Conservation (phyloP, 2,329 filamentous ascomycete genomes). For the Pestalotiopsis sp. region DNA sequence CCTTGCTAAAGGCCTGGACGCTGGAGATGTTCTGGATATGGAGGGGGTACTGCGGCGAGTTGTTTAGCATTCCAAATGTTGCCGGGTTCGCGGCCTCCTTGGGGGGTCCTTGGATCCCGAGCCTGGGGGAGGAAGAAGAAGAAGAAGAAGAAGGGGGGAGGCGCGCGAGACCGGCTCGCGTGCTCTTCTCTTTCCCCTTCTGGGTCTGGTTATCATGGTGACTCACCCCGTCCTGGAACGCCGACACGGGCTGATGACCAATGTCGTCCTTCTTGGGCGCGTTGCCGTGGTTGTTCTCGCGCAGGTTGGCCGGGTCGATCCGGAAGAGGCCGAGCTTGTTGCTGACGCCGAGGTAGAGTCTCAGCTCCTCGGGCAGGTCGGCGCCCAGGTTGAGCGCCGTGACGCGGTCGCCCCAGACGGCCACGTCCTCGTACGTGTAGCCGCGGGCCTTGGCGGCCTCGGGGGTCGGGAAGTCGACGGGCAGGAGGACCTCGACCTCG, state of each 20-base stretch:
- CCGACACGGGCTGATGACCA: constrained; percentile 66
- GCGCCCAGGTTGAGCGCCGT: constrained; percentile 58
- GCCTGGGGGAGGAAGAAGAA: background rate
- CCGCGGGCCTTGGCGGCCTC: constrained; percentile 59
- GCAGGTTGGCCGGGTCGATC: constrained; percentile 58
- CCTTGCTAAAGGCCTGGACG: constrained; percentile 60
- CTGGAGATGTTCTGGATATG: constrained; percentile 69
- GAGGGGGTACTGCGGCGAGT: constrained; percentile 61
- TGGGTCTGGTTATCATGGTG: background rate
- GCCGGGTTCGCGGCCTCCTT: background rate
- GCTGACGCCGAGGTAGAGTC: constrained; percentile 66
- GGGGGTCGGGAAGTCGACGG: constrained; percentile 62
- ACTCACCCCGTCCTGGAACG: constrained; percentile 71
- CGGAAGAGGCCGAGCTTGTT: constrained; percentile 71
- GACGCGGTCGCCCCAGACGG: constrained; percentile 64
- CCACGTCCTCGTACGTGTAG: constrained; percentile 64
- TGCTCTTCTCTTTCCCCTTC: background rate
- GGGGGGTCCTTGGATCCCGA: background rate
- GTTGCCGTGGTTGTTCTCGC: constrained; percentile 57
- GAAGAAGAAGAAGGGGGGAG: background rate
- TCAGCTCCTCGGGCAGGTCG: constrained; percentile 65
- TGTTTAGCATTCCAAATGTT: background rate
- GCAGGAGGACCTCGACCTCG: constrained; percentile 67
- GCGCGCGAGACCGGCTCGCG: background rate
- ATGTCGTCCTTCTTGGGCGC: constrained; percentile 60